Percentiles rank a stretch among this genome's conserved stretches.
Evolutionary conservation across 1,284 basidiomycete species (phyloP).

Genomic region (Trichosporon coremiiforme): DNA sequence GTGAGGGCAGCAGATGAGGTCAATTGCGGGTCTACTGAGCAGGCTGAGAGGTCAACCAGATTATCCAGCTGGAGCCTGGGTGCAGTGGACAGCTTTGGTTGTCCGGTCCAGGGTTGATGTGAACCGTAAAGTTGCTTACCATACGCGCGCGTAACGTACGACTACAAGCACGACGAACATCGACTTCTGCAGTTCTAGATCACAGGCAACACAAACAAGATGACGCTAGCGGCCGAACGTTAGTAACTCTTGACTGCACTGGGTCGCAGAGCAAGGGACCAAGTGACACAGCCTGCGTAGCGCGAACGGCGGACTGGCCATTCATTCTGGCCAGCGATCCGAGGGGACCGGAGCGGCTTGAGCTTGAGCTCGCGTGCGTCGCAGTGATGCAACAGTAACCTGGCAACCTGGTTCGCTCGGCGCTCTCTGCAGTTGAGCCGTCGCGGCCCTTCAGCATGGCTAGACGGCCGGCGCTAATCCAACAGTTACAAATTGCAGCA

Average conservation of each 20-base stretch:
- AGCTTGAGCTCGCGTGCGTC: slow-evolving; percentile 1
- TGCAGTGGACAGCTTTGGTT: not conserved
- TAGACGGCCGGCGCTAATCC: not conserved
- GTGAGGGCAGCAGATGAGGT: no score
- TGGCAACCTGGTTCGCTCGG: not conserved
- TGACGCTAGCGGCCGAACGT: not conserved
- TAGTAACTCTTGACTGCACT: not conserved
- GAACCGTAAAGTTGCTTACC: not conserved
- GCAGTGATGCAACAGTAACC: slow-evolving; percentile 1
- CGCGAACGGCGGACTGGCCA: not conserved
- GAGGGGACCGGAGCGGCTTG: not conserved
- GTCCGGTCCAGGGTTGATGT: not conserved
- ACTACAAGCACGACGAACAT: not conserved
- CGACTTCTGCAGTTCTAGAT: not conserved
- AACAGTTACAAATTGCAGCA: slow-evolving; percentile 17
- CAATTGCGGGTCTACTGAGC: no score
- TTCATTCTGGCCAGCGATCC: not conserved
- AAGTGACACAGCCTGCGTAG: not conserved
- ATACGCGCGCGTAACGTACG: not conserved
- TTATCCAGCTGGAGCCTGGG: not conserved
- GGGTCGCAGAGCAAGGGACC: not conserved
- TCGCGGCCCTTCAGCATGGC: not conserved
- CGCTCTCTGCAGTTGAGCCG: not conserved
- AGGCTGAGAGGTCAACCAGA: not conserved
- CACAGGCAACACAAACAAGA: not conserved